Conservation (phyloP, 176 grass and related monocot species). For the Oryza coarctata region DNA sequence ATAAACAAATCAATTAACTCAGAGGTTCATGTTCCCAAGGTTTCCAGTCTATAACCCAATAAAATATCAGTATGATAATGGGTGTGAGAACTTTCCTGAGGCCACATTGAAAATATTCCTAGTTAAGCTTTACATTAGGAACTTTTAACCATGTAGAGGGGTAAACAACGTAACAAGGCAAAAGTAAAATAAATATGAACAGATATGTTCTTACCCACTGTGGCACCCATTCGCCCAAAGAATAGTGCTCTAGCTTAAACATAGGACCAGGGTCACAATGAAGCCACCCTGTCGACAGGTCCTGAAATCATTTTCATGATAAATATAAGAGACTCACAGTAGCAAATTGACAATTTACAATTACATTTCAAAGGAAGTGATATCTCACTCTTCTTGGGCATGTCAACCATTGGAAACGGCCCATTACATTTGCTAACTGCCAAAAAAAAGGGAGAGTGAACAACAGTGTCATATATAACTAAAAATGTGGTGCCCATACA, state of each 20-base stretch:
- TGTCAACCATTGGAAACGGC: conserved; percentile 78
- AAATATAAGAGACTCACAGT: conserved; percentile 31
- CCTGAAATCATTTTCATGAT: conserved; percentile 51
- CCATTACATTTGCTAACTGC: conserved; percentile 95
- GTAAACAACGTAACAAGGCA: neutral
- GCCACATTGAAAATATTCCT: neutral
- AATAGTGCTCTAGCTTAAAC: conserved; percentile 82
- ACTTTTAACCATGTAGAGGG: neutral
- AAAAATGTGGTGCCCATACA: neutral
- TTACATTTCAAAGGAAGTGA: conserved; percentile 27
- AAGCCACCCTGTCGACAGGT: conserved; percentile 94
- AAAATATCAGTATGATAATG: neutral
- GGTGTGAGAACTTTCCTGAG: neutral
- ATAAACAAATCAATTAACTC: neutral
- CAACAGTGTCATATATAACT: conserved; percentile 11
- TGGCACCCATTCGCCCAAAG: conserved; percentile 54
- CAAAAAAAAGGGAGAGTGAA: neutral
- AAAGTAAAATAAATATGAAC: conserved; percentile 20
- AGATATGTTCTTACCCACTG: conserved; percentile 57
- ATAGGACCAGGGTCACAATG: conserved; percentile 81
- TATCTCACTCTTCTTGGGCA: conserved; percentile 81
- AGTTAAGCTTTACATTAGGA: neutral
- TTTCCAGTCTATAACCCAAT: neutral
- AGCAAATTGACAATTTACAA: conserved; percentile 20
- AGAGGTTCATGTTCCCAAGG: neutral